A percentile compares a stretch with the other conserved stretches of the same genome.
Conservation (phyloP, 2,329 filamentous ascomycete genomes). For the Aspergillus pseudoglaucus region DNA sequence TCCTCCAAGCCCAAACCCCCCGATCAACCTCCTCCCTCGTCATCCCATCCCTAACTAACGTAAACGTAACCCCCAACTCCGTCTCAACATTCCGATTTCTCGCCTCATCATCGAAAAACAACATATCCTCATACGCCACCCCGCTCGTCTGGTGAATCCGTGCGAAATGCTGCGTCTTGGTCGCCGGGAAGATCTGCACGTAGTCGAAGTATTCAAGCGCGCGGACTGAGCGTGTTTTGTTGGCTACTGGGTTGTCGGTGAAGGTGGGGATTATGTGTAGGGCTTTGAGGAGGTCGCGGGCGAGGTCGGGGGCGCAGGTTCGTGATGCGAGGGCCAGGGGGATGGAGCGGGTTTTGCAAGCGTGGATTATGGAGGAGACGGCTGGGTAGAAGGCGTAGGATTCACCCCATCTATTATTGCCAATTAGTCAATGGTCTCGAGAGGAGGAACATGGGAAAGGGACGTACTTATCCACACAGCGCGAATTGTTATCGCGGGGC, state of each 20-base stretch:
- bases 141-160: conserved; percentile 64
- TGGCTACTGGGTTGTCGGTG: conserved; percentile 32
- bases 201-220: conserved; percentile 51
- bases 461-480: conserved; percentile 36
- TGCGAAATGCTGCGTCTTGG: conserved; percentile 80
- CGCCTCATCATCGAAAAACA: conserved; percentile 93
- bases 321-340: conserved; percentile 70
- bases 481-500: conserved; percentile 48
- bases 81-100: conserved; percentile 74
- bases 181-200: conserved; percentile 62
- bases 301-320: conserved; percentile 72
- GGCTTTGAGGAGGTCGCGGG: conserved; percentile 69
- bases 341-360: conserved; percentile 50
- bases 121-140: conserved; percentile 71
- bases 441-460: background rate
- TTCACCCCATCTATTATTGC: conserved; percentile 50
- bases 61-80: conserved; percentile 74
- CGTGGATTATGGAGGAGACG: conserved; percentile 60
- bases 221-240: conserved; percentile 41
- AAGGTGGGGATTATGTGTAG: conserved; percentile 53
- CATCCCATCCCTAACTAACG: conserved; percentile 72
- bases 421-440: too few relatives aligned
- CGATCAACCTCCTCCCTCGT: conserved; percentile 69
- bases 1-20: conserved; percentile 76
- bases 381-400: conserved; percentile 64